Evolutionary conservation across 2,329 filamentous ascomycete genomes (phyloP), one percentile per base, ranked within the genome.

Genomic region (Epichloe aotearoae): DNA sequence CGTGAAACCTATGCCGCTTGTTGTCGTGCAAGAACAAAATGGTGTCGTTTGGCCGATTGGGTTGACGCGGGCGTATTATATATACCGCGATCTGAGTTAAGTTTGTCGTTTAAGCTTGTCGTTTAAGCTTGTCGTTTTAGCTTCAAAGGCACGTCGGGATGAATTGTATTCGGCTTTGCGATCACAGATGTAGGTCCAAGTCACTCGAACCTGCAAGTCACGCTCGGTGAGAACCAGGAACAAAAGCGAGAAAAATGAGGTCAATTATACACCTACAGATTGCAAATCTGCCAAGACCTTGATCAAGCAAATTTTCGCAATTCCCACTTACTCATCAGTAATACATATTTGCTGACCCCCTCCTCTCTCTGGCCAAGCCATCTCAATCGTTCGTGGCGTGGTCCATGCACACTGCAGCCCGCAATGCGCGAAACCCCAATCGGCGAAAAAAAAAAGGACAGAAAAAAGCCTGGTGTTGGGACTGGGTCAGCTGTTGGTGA

Each of bases 81-180:
- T 19, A 33, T 17, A 33, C 46, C 10, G 12, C 46, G 46, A 6
- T 5, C 19, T 47, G 3, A 14, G 14, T 11, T 30, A 43, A 41
- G 39, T 1, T 20, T 41, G 17, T 34, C 15, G 23, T 42, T 47
- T 47, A 43, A 50, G 43, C 49, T 50, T 42, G 14, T 23, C 15
- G 17, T 41, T 47, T 47, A 43, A 51, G 49, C 49, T 26, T 26
- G 6, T 26, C 23, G 23, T 42, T 50, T 43, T 38, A 51, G 50
- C 50, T 51, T 47, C 10, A 47, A 40, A 42, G 36, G 39, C n/a
- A 19, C 20, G 12, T n/a, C 17, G 20, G 19, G 15, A 26, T 11
- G 12, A 5, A 15, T 34, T 30, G 8, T 37, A 46, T 36, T 23
- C 12, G 17, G 6, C 17, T 15, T 23, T 8, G 11, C 5, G 44